These are phyloP conservation scores for Physcomitrium patens DNA, from an alignment of 225 moss, liverwort and hornwort genomes.

Conservation along the genomic window DNA sequence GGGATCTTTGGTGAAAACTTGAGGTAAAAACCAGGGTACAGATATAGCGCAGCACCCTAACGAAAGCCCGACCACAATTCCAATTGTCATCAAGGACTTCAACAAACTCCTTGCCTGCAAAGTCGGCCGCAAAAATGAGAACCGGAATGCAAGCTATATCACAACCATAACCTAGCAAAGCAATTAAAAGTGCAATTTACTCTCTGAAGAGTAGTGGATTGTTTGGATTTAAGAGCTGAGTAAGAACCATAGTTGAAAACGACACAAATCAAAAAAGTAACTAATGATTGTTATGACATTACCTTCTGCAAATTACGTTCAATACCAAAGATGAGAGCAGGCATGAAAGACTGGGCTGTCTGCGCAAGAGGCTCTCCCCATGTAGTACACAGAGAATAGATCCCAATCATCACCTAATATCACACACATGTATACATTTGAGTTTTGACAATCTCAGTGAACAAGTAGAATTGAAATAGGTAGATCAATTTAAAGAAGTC, in stretches of 20 bases:
- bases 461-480: neutral
- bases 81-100: slow-evolving; percentile 72
- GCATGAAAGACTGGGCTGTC: slow-evolving; percentile 98
- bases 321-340: slow-evolving; percentile 71
- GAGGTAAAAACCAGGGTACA: slow-evolving; percentile 86
- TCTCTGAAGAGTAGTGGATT: neutral
- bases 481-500: neutral
- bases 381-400: slow-evolving; percentile 81
- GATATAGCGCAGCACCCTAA: slow-evolving; percentile 68
- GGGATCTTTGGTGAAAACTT: slow-evolving; percentile 75
- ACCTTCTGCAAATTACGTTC: slow-evolving; percentile 83
- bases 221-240: too few relatives aligned
- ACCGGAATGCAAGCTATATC: neutral
- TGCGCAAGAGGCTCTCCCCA: slow-evolving; percentile 94
- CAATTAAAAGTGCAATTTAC: neutral
- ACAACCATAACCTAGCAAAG: slow-evolving; percentile 16
- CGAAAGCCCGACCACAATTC: slow-evolving; percentile 58
- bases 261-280: neutral
- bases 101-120: slow-evolving; percentile 78
- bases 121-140: slow-evolving; percentile 20
- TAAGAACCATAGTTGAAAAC: too few relatives aligned
- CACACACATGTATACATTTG: slow-evolving; percentile 12
- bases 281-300: neutral
- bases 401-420: slow-evolving; percentile 88
- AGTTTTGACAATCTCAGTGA: slow-evolving; percentile 7